Evolutionary conservation across 306 rosid species (phyloP), one percentile per base, ranked within the genome.

Genomic region (Prinsepia uniflora): DNA sequence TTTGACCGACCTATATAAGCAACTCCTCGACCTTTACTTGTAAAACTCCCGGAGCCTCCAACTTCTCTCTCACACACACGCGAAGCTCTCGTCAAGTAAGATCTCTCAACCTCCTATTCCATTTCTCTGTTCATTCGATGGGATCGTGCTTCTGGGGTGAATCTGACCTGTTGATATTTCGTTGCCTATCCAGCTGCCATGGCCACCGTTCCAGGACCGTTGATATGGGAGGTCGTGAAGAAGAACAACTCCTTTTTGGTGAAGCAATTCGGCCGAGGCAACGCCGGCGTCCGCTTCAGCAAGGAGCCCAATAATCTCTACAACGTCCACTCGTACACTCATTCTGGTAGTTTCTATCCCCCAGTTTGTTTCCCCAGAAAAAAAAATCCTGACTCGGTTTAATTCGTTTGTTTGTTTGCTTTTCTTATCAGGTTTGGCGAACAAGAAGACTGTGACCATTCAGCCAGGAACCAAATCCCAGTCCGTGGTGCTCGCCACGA

Each of bases 211-310:
- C 88, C 97, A 19, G 97, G 91, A 44, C 93, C 79, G 20, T 79
- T 89, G 57, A 66, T 92, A 36, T 92, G 96, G 96, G 94, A 89
- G 89, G 84, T 91, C 58, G 96, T 91, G 65, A 89, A 91, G 93
- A 87, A 70, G 75, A 87, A 89, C 85, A 92, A 81, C 81, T 92
- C 80, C 0, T 92, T 87, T 7, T 72, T 92, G 72, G 94, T 92
- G 15, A 92, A 89, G 40, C 83, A 92, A 80, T 92, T 92, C 10
- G 96, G 97, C n/a, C 85, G 83, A 8, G 89, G 93, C 66, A 86
- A 86, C 49, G 89, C 86, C 17, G 79, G 96, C 39, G 83, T 92
- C 8, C 74, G 82, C 67, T 91, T 91, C 84, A 91, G 94, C 87
- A 81, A 82, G 79, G 97, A 92, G 83, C 66, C 78, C 61, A 92